These are phyloP conservation scores for Candida railenensis DNA, from an alignment of 805 yeast species.

Conservation along the genomic window DNA sequence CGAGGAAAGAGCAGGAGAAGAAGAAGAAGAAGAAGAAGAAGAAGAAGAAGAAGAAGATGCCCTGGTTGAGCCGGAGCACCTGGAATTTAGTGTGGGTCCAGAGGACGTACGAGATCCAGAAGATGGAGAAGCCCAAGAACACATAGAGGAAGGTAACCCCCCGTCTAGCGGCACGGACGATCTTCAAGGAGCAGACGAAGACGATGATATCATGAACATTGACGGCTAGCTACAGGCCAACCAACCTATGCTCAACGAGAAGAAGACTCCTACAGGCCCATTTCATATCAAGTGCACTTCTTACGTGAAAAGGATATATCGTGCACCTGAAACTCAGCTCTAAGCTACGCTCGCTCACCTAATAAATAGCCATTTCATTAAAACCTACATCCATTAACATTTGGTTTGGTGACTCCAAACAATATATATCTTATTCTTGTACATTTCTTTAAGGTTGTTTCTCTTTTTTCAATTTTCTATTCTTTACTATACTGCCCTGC, in stretches of 20 bases:
- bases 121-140: background rate
- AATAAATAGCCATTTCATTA: too few species aligned
- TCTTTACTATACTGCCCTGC: background rate
- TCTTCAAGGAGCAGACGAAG: background rate
- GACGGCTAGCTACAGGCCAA: conserved; percentile 9
- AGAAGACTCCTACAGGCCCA: too few species aligned
- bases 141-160: background rate
- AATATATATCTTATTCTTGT: too few species aligned
- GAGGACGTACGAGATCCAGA: background rate
- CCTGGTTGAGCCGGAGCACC: background rate
- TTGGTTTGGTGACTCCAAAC: too few species aligned
- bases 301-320: too few species aligned
- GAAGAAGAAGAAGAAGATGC: background rate
- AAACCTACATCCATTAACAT: too few species aligned
- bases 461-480: background rate
- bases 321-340: too few species aligned
- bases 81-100: background rate
- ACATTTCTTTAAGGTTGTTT: too few species aligned
- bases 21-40: background rate
- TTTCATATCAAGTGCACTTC: background rate
- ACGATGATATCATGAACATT: conserved; percentile 11
- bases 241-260: too few species aligned
- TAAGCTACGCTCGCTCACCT: too few species aligned
- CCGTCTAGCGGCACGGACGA: background rate
- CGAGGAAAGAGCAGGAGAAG: conserved; percentile 4